Conservation (phyloP, 192 early-diverging fungal genomes). For the Umbelopsis vinacea region DNA sequence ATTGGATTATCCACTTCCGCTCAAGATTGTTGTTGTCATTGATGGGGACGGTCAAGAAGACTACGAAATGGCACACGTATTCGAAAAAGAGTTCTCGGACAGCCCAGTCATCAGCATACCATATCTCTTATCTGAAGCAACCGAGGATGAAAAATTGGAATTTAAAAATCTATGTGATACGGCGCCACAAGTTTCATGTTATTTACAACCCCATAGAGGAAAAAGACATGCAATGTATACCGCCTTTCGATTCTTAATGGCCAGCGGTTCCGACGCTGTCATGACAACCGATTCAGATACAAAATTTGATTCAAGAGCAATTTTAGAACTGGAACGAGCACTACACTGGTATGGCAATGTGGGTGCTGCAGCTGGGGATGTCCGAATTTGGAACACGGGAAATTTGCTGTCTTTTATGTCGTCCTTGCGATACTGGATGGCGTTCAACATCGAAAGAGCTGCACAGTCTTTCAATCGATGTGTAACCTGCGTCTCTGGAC, state of each 20-base stretch:
- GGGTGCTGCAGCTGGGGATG: conserved; percentile 60
- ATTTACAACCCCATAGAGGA: conserved; percentile 55
- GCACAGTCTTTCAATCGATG: conserved; percentile 60
- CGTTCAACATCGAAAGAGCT: conserved; percentile 68
- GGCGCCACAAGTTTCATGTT: conserved; percentile 32
- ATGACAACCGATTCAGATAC: conserved; percentile 70
- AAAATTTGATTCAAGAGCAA: conserved; percentile 52
- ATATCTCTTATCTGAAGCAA: conserved; percentile 27
- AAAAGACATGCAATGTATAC: conserved; percentile 62
- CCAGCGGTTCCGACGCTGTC: conserved; percentile 52
- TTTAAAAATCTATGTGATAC: background rate
- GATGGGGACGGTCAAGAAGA: conserved; percentile 41
- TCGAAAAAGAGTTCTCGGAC: conserved; percentile 34
- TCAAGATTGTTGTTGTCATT: conserved; percentile 38
- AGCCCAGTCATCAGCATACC: conserved; percentile 25
- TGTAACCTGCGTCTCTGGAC: conserved; percentile 69
- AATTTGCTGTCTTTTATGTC: conserved; percentile 64
- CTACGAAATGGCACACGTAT: conserved; percentile 40
- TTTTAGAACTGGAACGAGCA: conserved; percentile 54
- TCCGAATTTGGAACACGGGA: conserved; percentile 58
- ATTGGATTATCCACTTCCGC: conserved; percentile 35
- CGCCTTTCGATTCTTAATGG: conserved; percentile 48
- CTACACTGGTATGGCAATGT: conserved; percentile 50
- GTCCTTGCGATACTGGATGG: conserved; percentile 65
- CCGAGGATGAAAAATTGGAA: conserved; percentile 11